Evolutionary conservation across 2,329 filamentous ascomycete genomes (phyloP).

Genomic region (Fusarium ramigenum): DNA sequence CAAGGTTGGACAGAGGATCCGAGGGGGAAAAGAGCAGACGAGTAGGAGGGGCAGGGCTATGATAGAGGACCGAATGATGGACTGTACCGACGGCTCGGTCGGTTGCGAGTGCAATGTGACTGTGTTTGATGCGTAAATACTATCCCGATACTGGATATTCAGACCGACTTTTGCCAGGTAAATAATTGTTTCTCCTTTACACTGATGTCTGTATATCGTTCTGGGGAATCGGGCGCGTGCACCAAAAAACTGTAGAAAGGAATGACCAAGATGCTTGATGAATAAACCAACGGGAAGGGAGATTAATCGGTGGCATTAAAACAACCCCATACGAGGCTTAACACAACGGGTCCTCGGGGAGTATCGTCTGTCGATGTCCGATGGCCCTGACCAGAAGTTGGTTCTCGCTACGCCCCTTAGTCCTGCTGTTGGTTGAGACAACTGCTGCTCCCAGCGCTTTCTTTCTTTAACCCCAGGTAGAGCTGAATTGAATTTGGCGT

Average conservation of each 20-base stretch:
- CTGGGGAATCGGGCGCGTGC: not conserved
- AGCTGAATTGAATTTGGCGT: not conserved
- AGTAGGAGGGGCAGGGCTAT: not conserved
- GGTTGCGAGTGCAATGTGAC: not conserved
- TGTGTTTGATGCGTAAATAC: not conserved
- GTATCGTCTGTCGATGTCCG: not conserved
- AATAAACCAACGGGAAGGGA: not conserved
- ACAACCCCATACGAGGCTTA: not conserved
- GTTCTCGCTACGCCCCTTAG: not conserved
- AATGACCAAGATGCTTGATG: not conserved
- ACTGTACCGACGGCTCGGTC: not conserved
- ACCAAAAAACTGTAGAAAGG: not conserved
- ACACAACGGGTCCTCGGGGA: not conserved
- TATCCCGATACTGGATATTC: rapidly evolving
- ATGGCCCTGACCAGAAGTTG: not conserved
- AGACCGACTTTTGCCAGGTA: not conserved
- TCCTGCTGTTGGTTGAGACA: not conserved
- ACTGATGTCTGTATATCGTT: not conserved
- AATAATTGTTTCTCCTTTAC: not conserved
- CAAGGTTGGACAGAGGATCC: not conserved
- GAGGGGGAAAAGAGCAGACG: not conserved
- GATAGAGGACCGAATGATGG: not conserved
- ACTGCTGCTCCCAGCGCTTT: not conserved
- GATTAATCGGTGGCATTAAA: not conserved
- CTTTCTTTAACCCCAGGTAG: not conserved